phyloP scores from a whole-genome alignment of 805 yeast genomes.

The Saccharomycopsis capsularis region DNA sequence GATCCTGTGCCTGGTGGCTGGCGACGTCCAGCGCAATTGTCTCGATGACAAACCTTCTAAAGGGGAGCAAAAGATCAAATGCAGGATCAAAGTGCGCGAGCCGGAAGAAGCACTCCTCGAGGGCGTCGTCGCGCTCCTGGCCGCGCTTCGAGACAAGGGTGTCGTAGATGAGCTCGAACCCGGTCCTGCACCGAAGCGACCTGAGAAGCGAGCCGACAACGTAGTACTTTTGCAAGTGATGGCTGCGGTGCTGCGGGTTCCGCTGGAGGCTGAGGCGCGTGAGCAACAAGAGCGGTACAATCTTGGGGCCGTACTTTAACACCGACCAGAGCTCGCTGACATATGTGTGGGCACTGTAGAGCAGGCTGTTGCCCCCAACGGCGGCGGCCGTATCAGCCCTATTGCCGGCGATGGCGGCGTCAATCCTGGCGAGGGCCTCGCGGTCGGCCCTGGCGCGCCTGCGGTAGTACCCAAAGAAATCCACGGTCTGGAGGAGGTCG shows the following conservation, averaged over 20 bases:
- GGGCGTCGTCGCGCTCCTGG: neutral
- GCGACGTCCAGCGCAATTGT: neutral
- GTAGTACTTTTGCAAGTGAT: neutral
- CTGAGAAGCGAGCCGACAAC: neutral
- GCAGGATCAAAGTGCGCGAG: constrained; percentile 1
- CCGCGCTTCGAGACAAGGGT: neutral
- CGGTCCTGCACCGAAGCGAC: neutral
- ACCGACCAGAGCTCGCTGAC: neutral
- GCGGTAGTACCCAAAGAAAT: neutral
- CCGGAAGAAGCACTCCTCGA: constrained; percentile 7
- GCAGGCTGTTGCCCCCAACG: too few species aligned
- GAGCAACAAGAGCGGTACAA: neutral
- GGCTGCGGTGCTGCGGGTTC: neutral
- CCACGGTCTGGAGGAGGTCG: neutral
- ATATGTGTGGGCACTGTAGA: neutral
- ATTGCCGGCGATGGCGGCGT: neutral
- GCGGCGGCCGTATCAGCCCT: neutral
- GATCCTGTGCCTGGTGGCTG: neutral
- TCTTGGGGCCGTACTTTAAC: neutral
- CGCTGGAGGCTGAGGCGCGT: neutral
- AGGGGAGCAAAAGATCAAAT: constrained; percentile 1
- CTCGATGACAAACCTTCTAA: neutral
- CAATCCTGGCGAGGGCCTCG: neutral
- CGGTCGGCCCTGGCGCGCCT: neutral
- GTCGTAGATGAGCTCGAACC: constrained; percentile 1